phyloP scores from a whole-genome alignment of 179 eudicot genomes.

The Camellia oleifera region DNA sequence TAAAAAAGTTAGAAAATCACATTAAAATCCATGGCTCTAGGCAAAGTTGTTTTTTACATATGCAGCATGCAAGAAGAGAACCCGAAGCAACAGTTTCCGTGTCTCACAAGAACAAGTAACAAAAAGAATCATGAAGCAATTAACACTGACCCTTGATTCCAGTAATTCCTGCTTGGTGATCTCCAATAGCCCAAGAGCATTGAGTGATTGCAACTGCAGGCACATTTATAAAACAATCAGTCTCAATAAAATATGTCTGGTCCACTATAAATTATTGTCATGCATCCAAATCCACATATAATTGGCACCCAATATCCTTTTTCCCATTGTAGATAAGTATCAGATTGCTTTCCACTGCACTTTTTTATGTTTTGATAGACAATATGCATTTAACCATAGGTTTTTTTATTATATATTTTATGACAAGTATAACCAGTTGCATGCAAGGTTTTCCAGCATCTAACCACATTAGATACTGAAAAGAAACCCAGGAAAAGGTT shows the following conservation, averaged over 20 bases:
- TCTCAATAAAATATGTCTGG: neutral
- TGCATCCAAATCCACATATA: neutral
- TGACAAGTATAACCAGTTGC: neutral
- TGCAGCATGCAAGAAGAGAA: neutral
- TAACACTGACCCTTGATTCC: slow-evolving; percentile 43
- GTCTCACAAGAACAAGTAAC: neutral
- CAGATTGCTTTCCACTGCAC: neutral
- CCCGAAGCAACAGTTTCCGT: neutral
- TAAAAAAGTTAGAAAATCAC: neutral
- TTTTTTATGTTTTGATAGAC: neutral
- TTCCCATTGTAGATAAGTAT: neutral
- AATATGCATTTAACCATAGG: neutral
- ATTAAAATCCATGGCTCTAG: neutral
- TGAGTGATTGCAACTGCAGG: slow-evolving; percentile 76
- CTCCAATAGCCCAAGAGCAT: slow-evolving; percentile 65
- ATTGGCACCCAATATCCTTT: neutral
- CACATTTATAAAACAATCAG: slow-evolving; percentile 8
- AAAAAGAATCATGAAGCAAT: slow-evolving; percentile 10
- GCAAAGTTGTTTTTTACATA: slow-evolving; percentile 7
- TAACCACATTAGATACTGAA: neutral
- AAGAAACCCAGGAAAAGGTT: neutral
- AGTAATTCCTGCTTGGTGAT: slow-evolving; percentile 39
- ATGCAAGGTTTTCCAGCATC: neutral
- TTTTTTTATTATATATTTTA: too few relatives aligned
- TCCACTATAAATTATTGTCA: neutral